A percentile compares a stretch with the other conserved stretches of the same genome.
These are phyloP conservation scores for Ballota nigra DNA, from an alignment of 257 asterid genomes.

Conservation along the genomic window DNA sequence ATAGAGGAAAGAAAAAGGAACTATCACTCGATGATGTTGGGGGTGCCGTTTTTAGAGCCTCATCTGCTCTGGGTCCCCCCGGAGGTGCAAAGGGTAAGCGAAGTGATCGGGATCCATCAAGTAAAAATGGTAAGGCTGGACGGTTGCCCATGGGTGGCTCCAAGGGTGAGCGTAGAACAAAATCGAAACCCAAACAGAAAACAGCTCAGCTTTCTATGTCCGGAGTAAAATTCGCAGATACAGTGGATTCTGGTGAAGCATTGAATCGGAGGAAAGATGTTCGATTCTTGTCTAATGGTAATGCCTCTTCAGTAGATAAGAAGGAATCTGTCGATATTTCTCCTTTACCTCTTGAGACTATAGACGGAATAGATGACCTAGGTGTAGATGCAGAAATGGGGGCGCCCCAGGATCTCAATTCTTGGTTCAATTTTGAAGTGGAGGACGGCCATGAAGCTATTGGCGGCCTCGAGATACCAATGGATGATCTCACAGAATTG, in stretches of 20 bases:
- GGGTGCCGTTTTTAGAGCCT: conserved; percentile 52
- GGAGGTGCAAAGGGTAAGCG: conserved; percentile 90
- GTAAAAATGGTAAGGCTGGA: conserved; percentile 49
- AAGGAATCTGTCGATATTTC: conserved; percentile 41
- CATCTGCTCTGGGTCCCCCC: conserved; percentile 47
- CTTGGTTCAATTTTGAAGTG: conserved; percentile 89
- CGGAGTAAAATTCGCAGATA: conserved; percentile 48
- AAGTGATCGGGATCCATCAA: conserved; percentile 57
- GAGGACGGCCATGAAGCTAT: conserved; percentile 67
- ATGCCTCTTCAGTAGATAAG: conserved; percentile 31
- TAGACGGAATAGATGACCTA: conserved; percentile 68
- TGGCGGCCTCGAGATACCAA: conserved; percentile 92
- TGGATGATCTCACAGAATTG: conserved; percentile 82
- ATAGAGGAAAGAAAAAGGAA: conserved; percentile 87
- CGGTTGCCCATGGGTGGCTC: conserved; percentile 59
- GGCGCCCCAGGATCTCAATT: conserved; percentile 69
- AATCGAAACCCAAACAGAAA: conserved; percentile 78
- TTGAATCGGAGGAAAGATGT: conserved; percentile 50
- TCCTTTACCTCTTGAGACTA: conserved; percentile 45
- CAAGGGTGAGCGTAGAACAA: conserved; percentile 83
- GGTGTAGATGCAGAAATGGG: conserved; percentile 66
- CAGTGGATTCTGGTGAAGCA: conserved; percentile 41
- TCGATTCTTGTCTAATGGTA: conserved; percentile 47
- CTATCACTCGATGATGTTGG: conserved; percentile 74
- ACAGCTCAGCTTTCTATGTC: conserved; percentile 86